Percentiles rank a stretch among this genome's conserved stretches.
Conservation (phyloP, 2,329 filamentous ascomycete species). For the Shiraia bambusicola region DNA sequence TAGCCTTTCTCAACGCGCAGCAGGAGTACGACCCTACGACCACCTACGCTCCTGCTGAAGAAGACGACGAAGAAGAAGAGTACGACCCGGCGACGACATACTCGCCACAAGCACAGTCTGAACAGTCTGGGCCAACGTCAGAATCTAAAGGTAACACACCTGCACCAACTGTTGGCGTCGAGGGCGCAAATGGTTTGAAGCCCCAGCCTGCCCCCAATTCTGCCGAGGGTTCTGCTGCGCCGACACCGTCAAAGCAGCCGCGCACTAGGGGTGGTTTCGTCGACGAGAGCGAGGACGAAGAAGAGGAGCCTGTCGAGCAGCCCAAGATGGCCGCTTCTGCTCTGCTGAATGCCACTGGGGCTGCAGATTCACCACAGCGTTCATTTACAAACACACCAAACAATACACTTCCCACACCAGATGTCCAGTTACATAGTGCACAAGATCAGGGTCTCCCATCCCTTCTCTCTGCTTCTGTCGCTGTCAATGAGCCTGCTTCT, state of each 20-base stretch:
- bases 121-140: conserved; percentile 30
- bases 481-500: conserved; percentile 49
- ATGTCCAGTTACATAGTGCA: conserved; percentile 63
- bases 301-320: conserved; percentile 52
- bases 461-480: conserved; percentile 41
- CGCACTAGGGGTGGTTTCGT: conserved; percentile 63
- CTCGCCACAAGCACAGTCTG: conserved; percentile 22
- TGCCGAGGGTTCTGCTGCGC: conserved; percentile 31
- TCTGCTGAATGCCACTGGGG: conserved; percentile 52
- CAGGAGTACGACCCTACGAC: conserved; percentile 45
- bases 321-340: conserved; percentile 50
- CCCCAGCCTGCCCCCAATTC: conserved; percentile 19
- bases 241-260: conserved; percentile 46
- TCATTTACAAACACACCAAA: conserved; percentile 58
- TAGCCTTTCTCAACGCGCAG: conserved; percentile 56
- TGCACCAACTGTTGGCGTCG: conserved; percentile 15
- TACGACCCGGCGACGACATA: conserved; percentile 43
- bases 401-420: conserved; percentile 56
- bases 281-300: conserved; percentile 63
- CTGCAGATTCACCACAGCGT: conserved; percentile 54
- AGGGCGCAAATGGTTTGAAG: conserved; percentile 27
- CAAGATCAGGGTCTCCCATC: conserved; percentile 52
- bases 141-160: conserved; percentile 35
- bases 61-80: conserved; percentile 46
- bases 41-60: conserved; percentile 46